Percentiles rank a stretch among this genome's conserved stretches.
Conservation (phyloP, 1,139 yeast species). For the Hansenula sp. region DNA sequence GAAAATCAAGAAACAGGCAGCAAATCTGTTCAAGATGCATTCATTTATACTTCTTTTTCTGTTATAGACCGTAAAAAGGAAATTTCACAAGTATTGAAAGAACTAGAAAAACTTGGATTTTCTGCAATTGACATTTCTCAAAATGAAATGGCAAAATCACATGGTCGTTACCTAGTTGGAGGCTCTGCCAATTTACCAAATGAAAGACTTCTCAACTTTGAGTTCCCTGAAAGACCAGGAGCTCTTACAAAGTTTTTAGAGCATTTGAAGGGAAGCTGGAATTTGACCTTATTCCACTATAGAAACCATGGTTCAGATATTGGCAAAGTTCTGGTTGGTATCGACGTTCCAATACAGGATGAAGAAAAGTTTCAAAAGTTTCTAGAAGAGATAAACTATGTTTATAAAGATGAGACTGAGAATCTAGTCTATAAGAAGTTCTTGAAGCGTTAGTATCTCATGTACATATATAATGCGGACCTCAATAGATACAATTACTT, state of each 20-base stretch:
- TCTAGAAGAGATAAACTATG: constrained; percentile 70
- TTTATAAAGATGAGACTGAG: constrained; percentile 76
- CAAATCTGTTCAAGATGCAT: constrained; percentile 48
- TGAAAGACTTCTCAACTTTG: constrained; percentile 80
- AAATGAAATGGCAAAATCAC: constrained; percentile 92
- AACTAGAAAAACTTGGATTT: constrained; percentile 47
- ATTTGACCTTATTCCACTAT: constrained; percentile 89
- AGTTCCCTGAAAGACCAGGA: constrained; percentile 97
- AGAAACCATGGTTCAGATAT: constrained; percentile 96
- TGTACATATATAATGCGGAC: no score
- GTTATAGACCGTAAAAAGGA: constrained; percentile 70
- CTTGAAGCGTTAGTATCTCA: constrained; percentile 36
- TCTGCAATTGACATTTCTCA: constrained; percentile 82
- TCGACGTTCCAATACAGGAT: constrained; percentile 76
- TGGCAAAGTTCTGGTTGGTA: constrained; percentile 88
- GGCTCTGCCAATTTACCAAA: constrained; percentile 68
- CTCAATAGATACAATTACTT: no score
- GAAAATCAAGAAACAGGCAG: constrained; percentile 30
- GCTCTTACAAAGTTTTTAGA: constrained; percentile 79
- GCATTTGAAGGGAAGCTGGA: constrained; percentile 77
- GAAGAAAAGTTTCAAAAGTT: constrained; percentile 61
- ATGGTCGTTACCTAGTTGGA: constrained; percentile 93
- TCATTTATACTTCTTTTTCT: constrained; percentile 82
- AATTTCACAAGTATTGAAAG: constrained; percentile 39
- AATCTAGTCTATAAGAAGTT: constrained; percentile 80